Conservation (phyloP, 163 green algal species). For the Scenedesmus sp. region DNA sequence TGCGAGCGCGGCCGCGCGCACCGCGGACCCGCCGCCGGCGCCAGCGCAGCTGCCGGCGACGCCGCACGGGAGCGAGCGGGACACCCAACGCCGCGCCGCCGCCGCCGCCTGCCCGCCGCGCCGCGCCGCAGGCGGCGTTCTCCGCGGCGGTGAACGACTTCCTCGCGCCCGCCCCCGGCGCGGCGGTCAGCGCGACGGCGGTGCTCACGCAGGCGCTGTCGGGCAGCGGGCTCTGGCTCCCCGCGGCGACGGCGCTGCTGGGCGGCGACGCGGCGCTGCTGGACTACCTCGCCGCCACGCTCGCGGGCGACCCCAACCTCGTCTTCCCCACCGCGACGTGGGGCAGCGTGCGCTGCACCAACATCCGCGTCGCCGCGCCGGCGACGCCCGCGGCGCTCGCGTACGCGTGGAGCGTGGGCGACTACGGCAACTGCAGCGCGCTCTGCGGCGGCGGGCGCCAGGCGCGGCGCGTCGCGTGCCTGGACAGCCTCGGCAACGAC, state of each 20-base stretch:
- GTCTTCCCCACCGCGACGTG: slow-evolving; percentile 38
- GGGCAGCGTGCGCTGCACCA: slow-evolving; percentile 1
- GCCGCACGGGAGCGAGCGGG: too few relatives aligned
- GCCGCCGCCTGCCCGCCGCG: too few relatives aligned
- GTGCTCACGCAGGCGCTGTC: not conserved
- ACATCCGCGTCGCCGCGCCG: not conserved
- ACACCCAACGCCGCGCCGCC: too few relatives aligned
- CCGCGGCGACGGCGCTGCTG: not conserved
- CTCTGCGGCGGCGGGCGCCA: slow-evolving; percentile 38
- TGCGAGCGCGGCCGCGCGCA: not conserved
- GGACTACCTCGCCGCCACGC: slow-evolving; percentile 14
- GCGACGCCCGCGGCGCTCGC: not conserved
- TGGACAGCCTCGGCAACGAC: slow-evolving; percentile 7
- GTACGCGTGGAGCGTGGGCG: slow-evolving; percentile 19
- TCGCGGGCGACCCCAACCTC: slow-evolving; percentile 34
- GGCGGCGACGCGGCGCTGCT: not conserved
- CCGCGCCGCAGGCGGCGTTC: slow-evolving; percentile 11
- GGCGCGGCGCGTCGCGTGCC: slow-evolving; percentile 10
- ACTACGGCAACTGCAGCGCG: slow-evolving; percentile 35
- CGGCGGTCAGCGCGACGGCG: not conserved
- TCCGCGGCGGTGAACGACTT: slow-evolving; percentile 28
- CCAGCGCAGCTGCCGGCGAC: too few relatives aligned
- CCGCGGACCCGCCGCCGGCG: too few relatives aligned
- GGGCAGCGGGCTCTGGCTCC: slow-evolving; percentile 9
- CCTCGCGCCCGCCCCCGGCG: slow-evolving; percentile 1